Base-by-base conservation (phyloP, 2,329 filamentous ascomycete species). In the Lomentospora prolificans region DNA sequence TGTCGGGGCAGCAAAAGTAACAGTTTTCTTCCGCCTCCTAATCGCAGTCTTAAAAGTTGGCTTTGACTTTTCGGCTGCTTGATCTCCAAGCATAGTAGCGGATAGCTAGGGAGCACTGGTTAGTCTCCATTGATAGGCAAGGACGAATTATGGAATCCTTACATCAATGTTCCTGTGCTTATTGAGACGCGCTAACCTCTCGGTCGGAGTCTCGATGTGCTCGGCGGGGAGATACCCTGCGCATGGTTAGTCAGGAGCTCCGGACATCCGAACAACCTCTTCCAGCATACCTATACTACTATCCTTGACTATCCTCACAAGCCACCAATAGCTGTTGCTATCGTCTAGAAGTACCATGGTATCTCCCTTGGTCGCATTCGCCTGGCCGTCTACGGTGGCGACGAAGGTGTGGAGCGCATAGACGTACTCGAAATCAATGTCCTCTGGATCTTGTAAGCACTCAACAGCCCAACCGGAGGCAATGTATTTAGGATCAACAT, bases 261-360 rank as follows among this genome's bases (percentile, higher is more conserved):
- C 19, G 22, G 2, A 33, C 12, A 9, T 14, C 39, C 19, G 14
- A 46, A 17, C 8, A 55, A 3, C 19, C 2, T 7, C n/a, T 31
- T n/a, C n/a, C 30, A 39, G 63, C 74, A 57, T 69, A 84, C 80
- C 82, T 70, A 99, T 99, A 68, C 90, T 97, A 69, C 89, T 95
- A 71, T 99, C 94, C 70, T 97, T 97, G 55, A 97, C 91, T 50
- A 99, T 89, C 61, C 92, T 82, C 12, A 99, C 94, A 59, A 99
- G 81, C 94, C 94, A 99, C 94, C 94, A 99, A 70, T 99, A 99
- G 72, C 91, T 97, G 74, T 99, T 99, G 73, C 90, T 97, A 65
- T 99, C 94, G 66, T 99, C 94, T 22, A 99, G 81, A 60, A 99
- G 77, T 55, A 97, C 92, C 94, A 99, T 99, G 12, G 92, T 97